Conservation (phyloP, 2,329 filamentous ascomycete genomes). For the Ceratocystis destructans region DNA sequence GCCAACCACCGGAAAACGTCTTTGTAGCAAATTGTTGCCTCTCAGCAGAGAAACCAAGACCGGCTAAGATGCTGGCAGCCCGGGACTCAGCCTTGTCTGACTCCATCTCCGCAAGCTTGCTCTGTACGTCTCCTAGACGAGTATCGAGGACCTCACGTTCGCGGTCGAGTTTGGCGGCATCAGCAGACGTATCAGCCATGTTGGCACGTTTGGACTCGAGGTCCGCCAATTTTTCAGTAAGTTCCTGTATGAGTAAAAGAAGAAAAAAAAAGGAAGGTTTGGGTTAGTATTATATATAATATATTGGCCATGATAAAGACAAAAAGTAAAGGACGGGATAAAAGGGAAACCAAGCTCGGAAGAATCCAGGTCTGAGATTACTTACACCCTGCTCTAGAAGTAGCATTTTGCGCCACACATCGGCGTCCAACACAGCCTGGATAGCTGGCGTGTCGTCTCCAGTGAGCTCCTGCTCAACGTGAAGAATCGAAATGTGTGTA, state of each 20-base stretch:
- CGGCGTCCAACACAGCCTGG: slow-evolving; percentile 90
- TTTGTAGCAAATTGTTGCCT: slow-evolving; percentile 85
- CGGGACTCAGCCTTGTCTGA: slow-evolving; percentile 95
- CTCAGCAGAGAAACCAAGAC: slow-evolving; percentile 90
- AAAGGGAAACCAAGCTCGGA: not conserved
- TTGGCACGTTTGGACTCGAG: slow-evolving; percentile 65
- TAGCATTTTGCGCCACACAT: slow-evolving; percentile 96
- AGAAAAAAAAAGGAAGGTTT: not conserved
- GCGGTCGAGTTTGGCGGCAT: slow-evolving; percentile 70
- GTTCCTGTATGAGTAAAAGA: slow-evolving; percentile 41
- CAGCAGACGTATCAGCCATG: slow-evolving; percentile 81
- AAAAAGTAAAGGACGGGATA: not conserved
- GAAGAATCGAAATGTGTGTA: slow-evolving; percentile 94
- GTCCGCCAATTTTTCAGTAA: slow-evolving; percentile 57
- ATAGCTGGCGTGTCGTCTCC: slow-evolving; percentile 91
- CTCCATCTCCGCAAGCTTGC: slow-evolving; percentile 94
- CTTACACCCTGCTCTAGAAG: slow-evolving; percentile 72
- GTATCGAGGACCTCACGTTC: slow-evolving; percentile 83
- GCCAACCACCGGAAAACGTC: slow-evolving; percentile 98
- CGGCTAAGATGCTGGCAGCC: slow-evolving; percentile 88
- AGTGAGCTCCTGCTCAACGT: slow-evolving; percentile 94
- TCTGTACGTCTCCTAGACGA: slow-evolving; percentile 80
- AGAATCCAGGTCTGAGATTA: slow-evolving; percentile 18
- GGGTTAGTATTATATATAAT: not conserved
- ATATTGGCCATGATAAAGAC: not conserved